Base-by-base conservation (phyloP, 2,329 filamentous ascomycete species). In the Calonectria pseudoturangicola region DNA sequence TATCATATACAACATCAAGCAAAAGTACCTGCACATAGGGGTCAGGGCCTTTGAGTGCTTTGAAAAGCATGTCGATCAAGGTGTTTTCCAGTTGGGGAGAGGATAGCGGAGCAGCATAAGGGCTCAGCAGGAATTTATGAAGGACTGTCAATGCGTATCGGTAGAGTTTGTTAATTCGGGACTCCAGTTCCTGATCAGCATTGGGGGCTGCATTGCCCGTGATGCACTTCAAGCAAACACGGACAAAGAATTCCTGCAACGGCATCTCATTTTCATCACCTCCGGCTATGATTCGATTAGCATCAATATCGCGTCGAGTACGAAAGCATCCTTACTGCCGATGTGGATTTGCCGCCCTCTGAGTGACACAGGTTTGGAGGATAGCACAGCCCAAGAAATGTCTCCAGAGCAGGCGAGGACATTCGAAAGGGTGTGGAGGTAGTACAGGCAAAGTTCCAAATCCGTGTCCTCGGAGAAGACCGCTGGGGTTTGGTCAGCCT, bases 391-490 rank as follows among this genome's bases (percentile, higher is more conserved):
- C 93, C 94, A 96, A 10, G 93, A 92, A 65, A 89, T 89, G 56
- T 93, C 92, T 4, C 83, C 25, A 89, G 93, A 70, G 91, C 91
- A 92, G 30, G 90, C 88, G 18, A 98, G 85, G 30, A 97, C 89
- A 75, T 95, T 93, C 6, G 92, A 92, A 1, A 98, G 83, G 2
- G 93, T 93, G 65, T 91, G 91, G 25, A 98, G 85, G 79, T 96
- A 93, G 82, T 98, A 97, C 3, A 94, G 85, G 73, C 92, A 95
- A 70, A 95, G 89, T 73, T 94, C 93, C 9, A 95, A 87, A 76
- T 97, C 94, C 74, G 95, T 92, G 8, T 91, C 88, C 54, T 88
- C 86, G 3, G 84, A 85, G 71, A 90, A 83, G 0, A 71, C 54
- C 4, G 73, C 47, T 2, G 73, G 36, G n/a, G 68, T 36, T 41